Base-by-base conservation (phyloP, 495 filamentous ascomycete genomes). In the Penicillium canariense region DNA sequence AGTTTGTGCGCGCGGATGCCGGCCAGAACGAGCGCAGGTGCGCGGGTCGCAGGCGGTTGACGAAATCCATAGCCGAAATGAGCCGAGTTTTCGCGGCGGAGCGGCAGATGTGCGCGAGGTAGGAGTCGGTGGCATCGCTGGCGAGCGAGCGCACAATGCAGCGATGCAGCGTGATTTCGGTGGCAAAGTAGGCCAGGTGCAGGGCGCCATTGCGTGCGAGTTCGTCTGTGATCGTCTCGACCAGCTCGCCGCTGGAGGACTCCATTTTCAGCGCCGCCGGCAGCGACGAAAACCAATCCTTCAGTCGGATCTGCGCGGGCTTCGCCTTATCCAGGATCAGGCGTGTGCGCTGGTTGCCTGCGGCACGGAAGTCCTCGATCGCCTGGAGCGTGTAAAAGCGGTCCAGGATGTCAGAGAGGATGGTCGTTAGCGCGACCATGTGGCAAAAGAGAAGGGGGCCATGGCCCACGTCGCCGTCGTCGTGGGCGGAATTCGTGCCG, bases 41-140 rank as follows among this genome's bases (percentile, higher is more conserved):
- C 0, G 68, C 68, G 1, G 77, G 77, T 8, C 77, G 78, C 9
- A 84, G 73, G 32, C 77, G 76, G 60, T 84, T 83, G 38, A 83
- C 74, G 52, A 84, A 82, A 46, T 81, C 76, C 75, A 83, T 80
- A 26, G 81, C 78, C 18, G 76, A 79, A 52, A 81, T 80, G 12
- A 86, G 69, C 0, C 79, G 75, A 1, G 79, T 80, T 58, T 83
- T 82, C 6, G 82, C 81, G 18, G 94, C 94, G 22, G 87, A 91
- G 48, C 94, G 94, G 72, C 92, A 97, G 64, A 97, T 96, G 74
- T 96, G 91, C 15, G 91, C 82, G 42, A 96, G 84, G 67, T 79
- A 78, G 10, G 72, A 68, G 58, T 81, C 78, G 18, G 72, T 68
- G 42, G 75, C 68, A 17, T 70, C 65, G 2, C 69, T 60, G 20